Conservation (phyloP, 1,139 yeast species). For the Hyphopichia wangnamkhiaoensis region DNA sequence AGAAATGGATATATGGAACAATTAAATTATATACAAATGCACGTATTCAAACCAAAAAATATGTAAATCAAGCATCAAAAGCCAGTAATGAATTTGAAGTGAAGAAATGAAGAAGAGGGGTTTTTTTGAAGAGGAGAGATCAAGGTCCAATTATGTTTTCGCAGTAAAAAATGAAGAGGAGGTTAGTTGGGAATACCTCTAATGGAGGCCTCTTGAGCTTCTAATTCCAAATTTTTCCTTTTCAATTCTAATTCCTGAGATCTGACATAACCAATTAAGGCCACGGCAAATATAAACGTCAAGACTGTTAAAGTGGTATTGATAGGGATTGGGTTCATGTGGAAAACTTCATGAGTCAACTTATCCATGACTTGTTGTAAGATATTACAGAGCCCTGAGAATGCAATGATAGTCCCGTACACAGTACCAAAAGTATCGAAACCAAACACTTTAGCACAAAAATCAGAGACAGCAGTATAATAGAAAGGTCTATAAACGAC, state of each 20-base stretch:
- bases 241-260: conserved; percentile 51
- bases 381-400: conserved; percentile 77
- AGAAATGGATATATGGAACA: too few relatives aligned
- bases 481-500: conserved; percentile 91
- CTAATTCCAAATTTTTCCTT: conserved; percentile 57
- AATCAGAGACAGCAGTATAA: conserved; percentile 90
- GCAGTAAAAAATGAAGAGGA: too few relatives aligned
- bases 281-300: conserved; percentile 56
- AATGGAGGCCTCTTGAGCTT: conserved; percentile 60
- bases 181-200: conserved; percentile 48
- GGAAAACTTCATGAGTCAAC: conserved; percentile 63
- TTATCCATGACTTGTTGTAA: conserved; percentile 69
- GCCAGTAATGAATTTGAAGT: too few relatives aligned
- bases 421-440: conserved; percentile 88
- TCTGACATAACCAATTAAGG: conserved; percentile 53
- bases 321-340: conserved; percentile 78
- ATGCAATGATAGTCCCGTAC: conserved; percentile 83
- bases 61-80: too few relatives aligned
- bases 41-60: too few relatives aligned
- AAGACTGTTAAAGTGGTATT: conserved; percentile 54
- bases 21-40: too few relatives aligned
- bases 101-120: too few relatives aligned
- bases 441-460: conserved; percentile 90
- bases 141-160: too few relatives aligned
- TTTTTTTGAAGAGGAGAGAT: too few relatives aligned